phyloP scores from a whole-genome alignment of 495 filamentous ascomycete genomes.

The Penicillium chermesinum region DNA sequence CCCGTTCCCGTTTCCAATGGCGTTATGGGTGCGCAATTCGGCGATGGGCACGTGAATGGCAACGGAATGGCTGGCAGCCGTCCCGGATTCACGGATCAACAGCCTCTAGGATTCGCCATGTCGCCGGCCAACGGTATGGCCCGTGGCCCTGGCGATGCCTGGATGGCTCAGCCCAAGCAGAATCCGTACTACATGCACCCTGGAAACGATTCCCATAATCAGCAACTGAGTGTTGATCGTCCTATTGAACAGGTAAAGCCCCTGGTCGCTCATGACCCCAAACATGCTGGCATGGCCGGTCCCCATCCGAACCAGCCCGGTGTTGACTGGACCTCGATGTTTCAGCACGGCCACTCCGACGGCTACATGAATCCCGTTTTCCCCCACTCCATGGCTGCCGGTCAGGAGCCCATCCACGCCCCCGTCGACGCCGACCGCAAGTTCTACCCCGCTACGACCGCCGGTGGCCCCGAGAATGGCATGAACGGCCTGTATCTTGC shows the following conservation, averaged over 20 bases:
- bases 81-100: slow-evolving; percentile 40
- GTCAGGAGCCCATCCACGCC: slow-evolving; percentile 43
- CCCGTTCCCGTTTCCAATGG: slow-evolving; percentile 41
- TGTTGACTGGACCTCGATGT: slow-evolving; percentile 69
- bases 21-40: slow-evolving; percentile 40
- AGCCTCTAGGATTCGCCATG: slow-evolving; percentile 43
- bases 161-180: slow-evolving; percentile 45
- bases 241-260: slow-evolving; percentile 47
- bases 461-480: slow-evolving; percentile 37
- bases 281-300: slow-evolving; percentile 42
- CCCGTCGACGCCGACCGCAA: slow-evolving; percentile 44
- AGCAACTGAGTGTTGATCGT: slow-evolving; percentile 48
- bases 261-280: slow-evolving; percentile 38
- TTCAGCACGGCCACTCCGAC: slow-evolving; percentile 61
- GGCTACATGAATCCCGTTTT: slow-evolving; percentile 56
- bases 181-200: slow-evolving; percentile 46
- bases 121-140: slow-evolving; percentile 45
- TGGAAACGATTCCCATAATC: slow-evolving; percentile 37
- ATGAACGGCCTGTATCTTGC: slow-evolving; percentile 46
- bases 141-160: slow-evolving; percentile 39
- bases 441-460: slow-evolving; percentile 41
- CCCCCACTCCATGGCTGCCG: slow-evolving; percentile 47
- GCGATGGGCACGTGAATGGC: slow-evolving; percentile 44
- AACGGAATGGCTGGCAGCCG: slow-evolving; percentile 37
- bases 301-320: slow-evolving; percentile 37